Percentiles rank a stretch among this genome's conserved stretches.
Conservation (phyloP, 148 eudicot species). For the Chenopodium berlandieri region DNA sequence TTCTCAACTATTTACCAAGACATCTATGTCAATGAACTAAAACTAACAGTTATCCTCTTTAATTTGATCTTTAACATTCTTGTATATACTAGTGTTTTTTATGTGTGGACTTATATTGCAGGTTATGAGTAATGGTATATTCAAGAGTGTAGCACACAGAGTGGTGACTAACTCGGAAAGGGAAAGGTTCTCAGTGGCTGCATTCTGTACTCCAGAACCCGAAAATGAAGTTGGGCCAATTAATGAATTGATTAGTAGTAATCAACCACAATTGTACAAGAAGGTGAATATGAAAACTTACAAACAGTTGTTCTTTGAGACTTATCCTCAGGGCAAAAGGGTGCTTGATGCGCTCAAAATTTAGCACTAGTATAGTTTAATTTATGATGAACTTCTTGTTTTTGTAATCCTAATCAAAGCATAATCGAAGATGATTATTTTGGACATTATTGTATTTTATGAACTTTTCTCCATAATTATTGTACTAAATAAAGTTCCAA, state of each 20-base stretch:
- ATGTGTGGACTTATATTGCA: constrained; percentile 2
- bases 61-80: no score
- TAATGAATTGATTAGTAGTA: constrained; percentile 15
- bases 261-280: constrained; percentile 25
- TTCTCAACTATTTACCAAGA: not conserved
- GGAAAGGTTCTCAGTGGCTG: constrained; percentile 32
- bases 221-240: constrained; percentile 24
- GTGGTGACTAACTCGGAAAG: constrained; percentile 32
- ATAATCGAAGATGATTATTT: no score
- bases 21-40: not conserved
- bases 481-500: no score
- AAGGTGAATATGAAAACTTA: constrained; percentile 23
- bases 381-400: no score
- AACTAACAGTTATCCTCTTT: not conserved
- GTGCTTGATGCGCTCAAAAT: constrained; percentile 30
- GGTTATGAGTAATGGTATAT: constrained; percentile 37
- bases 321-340: constrained; percentile 27
- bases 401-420: no score
- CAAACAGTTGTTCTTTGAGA: constrained; percentile 24
- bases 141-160: constrained; percentile 33
- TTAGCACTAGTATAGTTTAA: not conserved
- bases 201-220: constrained; percentile 28
- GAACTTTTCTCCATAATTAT: no score
- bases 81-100: not conserved
- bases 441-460: no score